Base-by-base conservation (phyloP, 441 rosid genomes). In the Kokia cookei region DNA sequence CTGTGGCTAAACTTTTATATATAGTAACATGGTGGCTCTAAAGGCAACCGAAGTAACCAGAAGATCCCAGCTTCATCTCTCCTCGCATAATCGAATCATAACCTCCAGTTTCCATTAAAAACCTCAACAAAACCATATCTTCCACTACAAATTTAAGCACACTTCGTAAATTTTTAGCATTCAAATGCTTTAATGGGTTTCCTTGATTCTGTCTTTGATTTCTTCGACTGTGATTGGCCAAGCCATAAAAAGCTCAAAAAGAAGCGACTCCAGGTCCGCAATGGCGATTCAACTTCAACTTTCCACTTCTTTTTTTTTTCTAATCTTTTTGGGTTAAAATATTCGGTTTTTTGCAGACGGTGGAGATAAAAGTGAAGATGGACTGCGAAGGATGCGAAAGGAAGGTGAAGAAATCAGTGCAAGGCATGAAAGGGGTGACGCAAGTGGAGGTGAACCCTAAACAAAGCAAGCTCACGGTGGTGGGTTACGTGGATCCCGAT, bases 331-430 rank as follows among this genome's bases (percentile, higher is more conserved):
- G 19, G 6, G 3, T 15, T 51, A 0, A 17, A 67, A 24, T 35
- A 9, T 37, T 53, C 10, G 29, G 2, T 40, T 0, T 32, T 32
- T 22, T 37, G 61, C 43, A 86, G 85, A 83, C 76, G 53, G 88
- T 87, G 83, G 89, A 84, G 78, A 84, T 87, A 9, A 83, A 83
- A 69, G 77, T 85, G 75, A 83, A 79, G 70, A 82, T 85, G 88
- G 91, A 87, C 81, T 85, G 89, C 75, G 84, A 85, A 72, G 88
- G 91, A 14, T 85, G 91, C 72, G 84, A 73, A 83, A 77, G 84
- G 62, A 82, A 79, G 17, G 89, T 85, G 77, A 84, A 77, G 79
- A 85, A 85, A 69, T 82, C 89, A 4, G 86, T 87, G 62, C 74
- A 83, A 54, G 87, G 87, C 62, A 83, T 87, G 90, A 80, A 83